Conservation (phyloP, 2,329 filamentous ascomycete genomes). For the Curvularia eragrostidis region DNA sequence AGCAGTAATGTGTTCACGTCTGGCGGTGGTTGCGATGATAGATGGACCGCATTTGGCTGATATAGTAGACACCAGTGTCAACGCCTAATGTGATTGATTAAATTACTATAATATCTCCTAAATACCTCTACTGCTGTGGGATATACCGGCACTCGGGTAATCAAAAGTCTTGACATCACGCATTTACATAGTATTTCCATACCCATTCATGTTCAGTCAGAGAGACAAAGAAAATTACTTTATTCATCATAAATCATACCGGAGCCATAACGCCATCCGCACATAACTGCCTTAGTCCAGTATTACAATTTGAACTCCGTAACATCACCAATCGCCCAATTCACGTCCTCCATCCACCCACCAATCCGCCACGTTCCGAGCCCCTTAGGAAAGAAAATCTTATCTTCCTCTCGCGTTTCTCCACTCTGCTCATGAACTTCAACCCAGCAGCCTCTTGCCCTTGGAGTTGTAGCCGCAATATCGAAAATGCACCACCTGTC, state of each 20-base stretch:
- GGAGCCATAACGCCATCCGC: neutral
- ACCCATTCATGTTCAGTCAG: too few relatives aligned
- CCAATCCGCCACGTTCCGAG: conserved; percentile 35
- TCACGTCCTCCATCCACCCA: conserved; percentile 40
- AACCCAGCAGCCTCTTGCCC: conserved; percentile 40
- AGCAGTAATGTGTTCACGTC: neutral
- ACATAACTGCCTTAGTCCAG: too few relatives aligned
- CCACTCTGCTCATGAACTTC: conserved; percentile 9
- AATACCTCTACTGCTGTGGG: neutral
- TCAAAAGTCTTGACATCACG: neutral
- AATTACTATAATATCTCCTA: neutral
- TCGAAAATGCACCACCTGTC: conserved; percentile 36
- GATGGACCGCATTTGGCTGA: too few relatives aligned
- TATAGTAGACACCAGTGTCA: too few relatives aligned
- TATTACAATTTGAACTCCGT: conserved; percentile 34
- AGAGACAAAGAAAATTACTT: neutral
- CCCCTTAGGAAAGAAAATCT: conserved; percentile 32
- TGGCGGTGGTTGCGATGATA: neutral
- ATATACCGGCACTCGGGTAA: neutral
- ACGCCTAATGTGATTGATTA: too few relatives aligned
- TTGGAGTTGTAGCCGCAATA: conserved; percentile 24
- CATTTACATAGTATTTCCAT: neutral
- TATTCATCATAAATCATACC: neutral
- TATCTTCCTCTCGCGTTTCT: conserved; percentile 3
- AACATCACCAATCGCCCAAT: conserved; percentile 30